These are phyloP conservation scores for Phaeosphaeriaceae sp. DNA, from an alignment of 2,329 filamentous ascomycete species.

Conservation along the genomic window DNA sequence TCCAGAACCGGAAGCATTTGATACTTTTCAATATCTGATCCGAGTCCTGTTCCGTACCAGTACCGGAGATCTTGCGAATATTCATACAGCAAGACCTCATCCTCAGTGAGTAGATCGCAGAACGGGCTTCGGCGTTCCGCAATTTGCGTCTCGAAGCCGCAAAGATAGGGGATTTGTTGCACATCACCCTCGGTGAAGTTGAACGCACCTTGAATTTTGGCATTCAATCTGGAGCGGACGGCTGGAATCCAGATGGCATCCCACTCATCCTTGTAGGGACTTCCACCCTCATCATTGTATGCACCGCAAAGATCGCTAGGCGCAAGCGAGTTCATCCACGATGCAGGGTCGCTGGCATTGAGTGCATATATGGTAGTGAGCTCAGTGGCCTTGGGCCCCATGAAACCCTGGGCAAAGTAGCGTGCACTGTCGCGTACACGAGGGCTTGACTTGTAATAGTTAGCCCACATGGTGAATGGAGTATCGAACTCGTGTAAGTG, in stretches of 20 bases:
- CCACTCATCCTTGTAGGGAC: conserved; percentile 57
- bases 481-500: conserved; percentile 57
- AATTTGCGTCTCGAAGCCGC: conserved; percentile 74
- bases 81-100: conserved; percentile 69
- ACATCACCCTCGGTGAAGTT: conserved; percentile 62
- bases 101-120: conserved; percentile 66
- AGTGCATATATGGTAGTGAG: conserved; percentile 65
- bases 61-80: conserved; percentile 73
- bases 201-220: conserved; percentile 61
- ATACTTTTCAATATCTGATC: conserved; percentile 59
- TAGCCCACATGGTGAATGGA: conserved; percentile 67
- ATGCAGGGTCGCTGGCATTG: conserved; percentile 60
- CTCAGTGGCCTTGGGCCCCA: conserved; percentile 62
- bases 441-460: conserved; percentile 62
- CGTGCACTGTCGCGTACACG: conserved; percentile 68
- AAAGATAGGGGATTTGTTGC: conserved; percentile 69
- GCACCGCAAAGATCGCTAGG: conserved; percentile 68
- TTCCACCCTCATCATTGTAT: conserved; percentile 62
- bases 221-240: conserved; percentile 61
- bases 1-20: conserved; percentile 69
- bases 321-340: conserved; percentile 67
- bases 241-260: conserved; percentile 60
- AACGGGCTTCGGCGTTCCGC: conserved; percentile 65
- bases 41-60: conserved; percentile 69
- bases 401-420: conserved; percentile 66